A percentile compares a stretch with the other conserved stretches of the same genome.
phyloP scores from a whole-genome alignment of 176 grass and related monocot species.

The Ensete ventricosum region DNA sequence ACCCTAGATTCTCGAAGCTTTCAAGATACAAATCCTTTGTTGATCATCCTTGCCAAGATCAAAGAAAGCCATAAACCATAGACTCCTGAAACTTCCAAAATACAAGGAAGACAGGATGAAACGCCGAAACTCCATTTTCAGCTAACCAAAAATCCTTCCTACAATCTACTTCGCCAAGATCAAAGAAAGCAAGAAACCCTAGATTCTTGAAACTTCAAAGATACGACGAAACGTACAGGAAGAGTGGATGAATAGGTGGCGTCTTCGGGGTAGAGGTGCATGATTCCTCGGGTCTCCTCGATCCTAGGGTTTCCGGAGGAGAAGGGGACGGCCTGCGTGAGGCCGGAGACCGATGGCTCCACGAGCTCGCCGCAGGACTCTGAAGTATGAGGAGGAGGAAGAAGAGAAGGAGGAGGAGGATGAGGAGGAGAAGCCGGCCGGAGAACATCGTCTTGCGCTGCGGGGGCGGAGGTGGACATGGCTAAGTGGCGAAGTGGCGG shows the following conservation, averaged over 20 bases:
- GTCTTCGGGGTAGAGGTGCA: conserved; percentile 53
- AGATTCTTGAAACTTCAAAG: not conserved
- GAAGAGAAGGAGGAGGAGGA: not conserved
- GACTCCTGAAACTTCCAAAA: no score
- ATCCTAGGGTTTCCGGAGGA: conserved; percentile 92
- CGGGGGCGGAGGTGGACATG: conserved; percentile 1
- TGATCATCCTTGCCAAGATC: no score
- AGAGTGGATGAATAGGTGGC: conserved; percentile 22
- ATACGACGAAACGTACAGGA: conserved; percentile 28
- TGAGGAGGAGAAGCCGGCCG: not conserved
- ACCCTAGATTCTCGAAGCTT: no score
- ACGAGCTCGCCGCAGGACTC: not conserved
- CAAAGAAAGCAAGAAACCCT: not conserved
- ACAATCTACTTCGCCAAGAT: not conserved
- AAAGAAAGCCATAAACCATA: no score
- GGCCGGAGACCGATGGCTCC: conserved; percentile 1
- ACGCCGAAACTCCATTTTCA: not conserved
- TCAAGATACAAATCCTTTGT: no score
- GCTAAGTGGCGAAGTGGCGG: not conserved
- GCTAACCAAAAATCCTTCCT: not conserved
- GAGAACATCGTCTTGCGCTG: not conserved
- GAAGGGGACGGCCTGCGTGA: conserved; percentile 41
- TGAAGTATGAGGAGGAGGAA: not conserved
- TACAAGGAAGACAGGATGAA: not conserved
- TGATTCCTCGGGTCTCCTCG: conserved; percentile 80